Evolutionary conservation across 805 yeast genomes (phyloP).

Genomic region (Alloascoidea africana): DNA sequence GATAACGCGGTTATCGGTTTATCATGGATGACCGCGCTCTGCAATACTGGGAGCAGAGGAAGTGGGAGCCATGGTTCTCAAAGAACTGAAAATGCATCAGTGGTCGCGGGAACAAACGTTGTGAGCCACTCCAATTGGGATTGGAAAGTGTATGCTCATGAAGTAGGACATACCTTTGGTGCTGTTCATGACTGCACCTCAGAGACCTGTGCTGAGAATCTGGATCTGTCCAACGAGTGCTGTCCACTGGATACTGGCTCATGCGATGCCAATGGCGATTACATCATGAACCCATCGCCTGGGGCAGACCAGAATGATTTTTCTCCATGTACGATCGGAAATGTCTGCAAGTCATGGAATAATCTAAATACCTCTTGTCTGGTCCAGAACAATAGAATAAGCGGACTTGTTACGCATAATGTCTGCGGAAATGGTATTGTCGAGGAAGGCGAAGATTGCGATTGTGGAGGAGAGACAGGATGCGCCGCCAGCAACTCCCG

Average conservation of each 20-base stretch:
- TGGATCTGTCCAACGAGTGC: constrained; percentile 14
- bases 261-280: constrained; percentile 19
- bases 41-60: constrained; percentile 11
- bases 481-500: constrained; percentile 12
- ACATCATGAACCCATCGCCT: constrained; percentile 21
- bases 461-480: constrained; percentile 21
- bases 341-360: constrained; percentile 15
- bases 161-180: constrained; percentile 23
- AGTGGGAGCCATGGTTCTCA: no score
- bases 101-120: constrained; percentile 19
- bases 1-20: constrained; percentile 20
- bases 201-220: constrained; percentile 16
- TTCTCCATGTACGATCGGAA: constrained; percentile 19
- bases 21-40: constrained; percentile 20
- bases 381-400: constrained; percentile 14
- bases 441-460: constrained; percentile 23
- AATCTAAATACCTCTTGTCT: constrained; percentile 16
- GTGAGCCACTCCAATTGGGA: constrained; percentile 16
- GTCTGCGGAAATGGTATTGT: constrained; percentile 23
- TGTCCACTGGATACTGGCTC: constrained; percentile 16
- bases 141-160: constrained; percentile 22
- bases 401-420: constrained; percentile 13
- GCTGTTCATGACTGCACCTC: constrained; percentile 24
- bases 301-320: constrained; percentile 14
- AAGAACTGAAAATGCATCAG: no score